Evolutionary conservation across 176 grass and related monocot species (phyloP), one percentile per base, ranked within the genome.

Genomic region (Triticum urartu): DNA sequence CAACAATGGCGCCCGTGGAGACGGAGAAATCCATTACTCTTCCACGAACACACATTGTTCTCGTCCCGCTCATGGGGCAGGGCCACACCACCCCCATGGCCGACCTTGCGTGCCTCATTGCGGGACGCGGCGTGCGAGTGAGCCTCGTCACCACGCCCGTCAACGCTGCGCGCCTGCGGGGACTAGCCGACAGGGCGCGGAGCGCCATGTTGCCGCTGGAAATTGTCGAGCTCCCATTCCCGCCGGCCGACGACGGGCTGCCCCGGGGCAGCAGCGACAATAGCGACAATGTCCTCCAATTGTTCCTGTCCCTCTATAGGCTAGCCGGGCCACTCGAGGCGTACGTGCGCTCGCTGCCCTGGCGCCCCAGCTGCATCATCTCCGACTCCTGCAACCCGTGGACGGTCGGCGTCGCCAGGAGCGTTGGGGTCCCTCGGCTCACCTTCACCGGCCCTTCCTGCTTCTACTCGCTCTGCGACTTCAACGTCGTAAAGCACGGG

Each of bases 61-160:
- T 94, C 20, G 86, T 90, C 25, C 92, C 92, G 3, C 59, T 94
- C 28, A 17, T 79, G 43, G 84, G 87, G 62, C 90, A 90, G 35
- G 92, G 92, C 35, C 92, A 94, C 87, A 69, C 52, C 25, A 92
- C 92, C 66, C 90, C 92, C 35, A 92, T 92, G 92, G 81, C 71
- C n/a, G 87, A 92, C 85, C n/a, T 94, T 36, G 87, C 90, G 0
- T 28, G 9, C 64, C 84, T 94, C 80, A 81, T 94, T 20, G 72
- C 85, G 0, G 58, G 35, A 9, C 87, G 81, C 72, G 89, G 87
- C 3, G 81, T 21, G 45, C 77, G 77, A 1, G 77, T 35, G 0
- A 94, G 64, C 81, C 35, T 94, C 48, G 80, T 89, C 70, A 85
- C 72, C 9, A 94, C 90, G 64, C 92, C 81, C 7, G 3, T 81